These are phyloP conservation scores for Mycosphaerella sp. DNA, from an alignment of 2,329 filamentous ascomycete genomes.

Conservation along the genomic window DNA sequence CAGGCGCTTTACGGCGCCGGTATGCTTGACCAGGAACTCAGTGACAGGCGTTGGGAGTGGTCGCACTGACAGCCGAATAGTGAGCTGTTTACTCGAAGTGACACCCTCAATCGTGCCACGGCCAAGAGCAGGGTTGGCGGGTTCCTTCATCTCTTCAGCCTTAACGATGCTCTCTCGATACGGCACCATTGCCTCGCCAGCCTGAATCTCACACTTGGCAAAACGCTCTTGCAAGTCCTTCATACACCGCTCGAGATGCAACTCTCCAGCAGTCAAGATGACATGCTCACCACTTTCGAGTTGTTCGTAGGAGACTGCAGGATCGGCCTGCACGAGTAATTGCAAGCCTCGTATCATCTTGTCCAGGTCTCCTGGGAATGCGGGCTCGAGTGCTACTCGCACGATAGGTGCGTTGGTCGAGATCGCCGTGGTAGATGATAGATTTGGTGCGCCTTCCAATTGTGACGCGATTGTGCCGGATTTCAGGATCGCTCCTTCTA, in stretches of 20 bases:
- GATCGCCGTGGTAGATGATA: conserved; percentile 75
- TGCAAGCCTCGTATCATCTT: conserved; percentile 90
- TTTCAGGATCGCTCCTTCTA: conserved; percentile 91
- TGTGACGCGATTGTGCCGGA: conserved; percentile 89
- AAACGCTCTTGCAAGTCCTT: conserved; percentile 91
- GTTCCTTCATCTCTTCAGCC: conserved; percentile 85
- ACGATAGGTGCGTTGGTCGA: conserved; percentile 75
- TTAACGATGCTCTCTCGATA: conserved; percentile 85
- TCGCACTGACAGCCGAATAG: conserved; percentile 65
- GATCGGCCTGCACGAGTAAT: conserved; percentile 87
- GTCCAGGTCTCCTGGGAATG: conserved; percentile 80
- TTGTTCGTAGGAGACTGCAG: conserved; percentile 92
- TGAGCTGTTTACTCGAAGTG: conserved; percentile 81
- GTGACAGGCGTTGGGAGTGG: conserved; percentile 74
- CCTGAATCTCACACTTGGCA: conserved; percentile 89
- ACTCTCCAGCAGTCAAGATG: conserved; percentile 82
- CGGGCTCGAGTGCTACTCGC: conserved; percentile 88
- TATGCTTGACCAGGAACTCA: conserved; percentile 74
- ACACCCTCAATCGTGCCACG: conserved; percentile 69
- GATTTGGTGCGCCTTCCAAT: conserved; percentile 76
- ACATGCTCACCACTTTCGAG: conserved; percentile 92
- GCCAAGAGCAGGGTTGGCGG: conserved; percentile 76
- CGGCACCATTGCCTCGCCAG: conserved; percentile 87
- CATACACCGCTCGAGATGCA: conserved; percentile 88
- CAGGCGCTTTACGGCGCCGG: conserved; percentile 68